Conservation (phyloP, 1,284 basidiomycete species). For the Volvariella surrecta region DNA sequence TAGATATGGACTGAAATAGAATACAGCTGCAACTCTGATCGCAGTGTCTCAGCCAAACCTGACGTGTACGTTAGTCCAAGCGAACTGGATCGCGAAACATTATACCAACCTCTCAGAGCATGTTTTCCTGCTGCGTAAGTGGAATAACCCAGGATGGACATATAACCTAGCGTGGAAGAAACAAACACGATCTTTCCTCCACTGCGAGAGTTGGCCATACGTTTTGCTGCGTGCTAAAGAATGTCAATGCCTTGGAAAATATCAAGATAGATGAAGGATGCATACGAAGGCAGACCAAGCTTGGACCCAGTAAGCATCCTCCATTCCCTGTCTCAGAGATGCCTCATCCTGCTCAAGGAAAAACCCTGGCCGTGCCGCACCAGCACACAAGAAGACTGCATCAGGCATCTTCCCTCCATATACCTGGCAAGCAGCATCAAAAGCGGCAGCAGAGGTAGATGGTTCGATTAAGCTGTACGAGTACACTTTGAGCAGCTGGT, state of each 20-base stretch:
- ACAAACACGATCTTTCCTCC: conserved; percentile 75
- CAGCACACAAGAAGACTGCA: conserved; percentile 74
- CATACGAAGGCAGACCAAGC: conserved; percentile 76
- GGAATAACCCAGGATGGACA: conserved; percentile 79
- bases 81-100: conserved; percentile 15
- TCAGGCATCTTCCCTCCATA: conserved; percentile 58
- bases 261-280: conserved; percentile 6
- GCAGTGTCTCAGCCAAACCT: conserved; percentile 84
- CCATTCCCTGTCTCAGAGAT: conserved; percentile 54
- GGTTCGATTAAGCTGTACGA: conserved; percentile 52
- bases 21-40: conserved; percentile 78
- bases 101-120: conserved; percentile 73
- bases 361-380: conserved; percentile 57
- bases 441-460: conserved; percentile 42
- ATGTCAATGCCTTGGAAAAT: not conserved
- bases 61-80: conserved; percentile 31
- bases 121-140: conserved; percentile 87
- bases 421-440: conserved; percentile 48
- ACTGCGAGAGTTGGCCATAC: conserved; percentile 53
- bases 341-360: conserved; percentile 63
- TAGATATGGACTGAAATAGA: conserved; percentile 79
- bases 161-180: conserved; percentile 75
- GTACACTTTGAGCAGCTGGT: conserved; percentile 53
- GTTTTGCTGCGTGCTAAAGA: conserved; percentile 60
- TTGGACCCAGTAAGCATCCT: conserved; percentile 60